Evolutionary conservation across 1,284 basidiomycete species (phyloP), one percentile per base, ranked within the genome.

Genomic region (Microbotryomycetes sp.): DNA sequence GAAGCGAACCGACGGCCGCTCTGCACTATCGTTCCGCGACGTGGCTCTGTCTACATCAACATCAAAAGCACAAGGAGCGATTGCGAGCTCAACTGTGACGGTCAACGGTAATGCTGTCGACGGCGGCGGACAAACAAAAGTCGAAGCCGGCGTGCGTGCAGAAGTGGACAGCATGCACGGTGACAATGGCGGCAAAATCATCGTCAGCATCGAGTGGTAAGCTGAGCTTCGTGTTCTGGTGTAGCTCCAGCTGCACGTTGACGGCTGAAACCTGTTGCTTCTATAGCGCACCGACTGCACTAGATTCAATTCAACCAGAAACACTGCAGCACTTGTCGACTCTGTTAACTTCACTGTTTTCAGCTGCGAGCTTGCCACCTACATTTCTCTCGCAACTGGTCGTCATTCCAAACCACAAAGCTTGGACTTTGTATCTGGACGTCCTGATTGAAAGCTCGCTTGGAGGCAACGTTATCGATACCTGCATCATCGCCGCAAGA

Each of bases 351-450:
- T 49, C 60, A 4, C 57, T 68, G 28, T 68, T 66, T 56, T 60
- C 59, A 9, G 16, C 57, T 16, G 27, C 67, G 0, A 24, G 41
- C 29, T 56, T 68, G 24, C 67, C 62, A 15, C 50, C 57, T 13
- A 18, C 59, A 1, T 55, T 68, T 53, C 55, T 68, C 45, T 57
- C 64, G 3, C 64, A 66, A 50, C 64, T 68, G 59, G 45, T 60
- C 56, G 52, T 68, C 48, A 55, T 68, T 23, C 64, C 67, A 29
- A 11, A 21, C 2, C 48, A 64, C 3, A 64, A 64, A 49, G 45
- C 64, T 23, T 68, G 67, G 67, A 60, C 60, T 9, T 57, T 68
- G 49, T 61, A 66, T 57, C 64, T 68, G 53, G 64, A 66, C 56
- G 21, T 68, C 41, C 62, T 68, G 45, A 29, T 68, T 55, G 51